Conservation (phyloP, 1,284 basidiomycete species). For the Mycena citricolor region DNA sequence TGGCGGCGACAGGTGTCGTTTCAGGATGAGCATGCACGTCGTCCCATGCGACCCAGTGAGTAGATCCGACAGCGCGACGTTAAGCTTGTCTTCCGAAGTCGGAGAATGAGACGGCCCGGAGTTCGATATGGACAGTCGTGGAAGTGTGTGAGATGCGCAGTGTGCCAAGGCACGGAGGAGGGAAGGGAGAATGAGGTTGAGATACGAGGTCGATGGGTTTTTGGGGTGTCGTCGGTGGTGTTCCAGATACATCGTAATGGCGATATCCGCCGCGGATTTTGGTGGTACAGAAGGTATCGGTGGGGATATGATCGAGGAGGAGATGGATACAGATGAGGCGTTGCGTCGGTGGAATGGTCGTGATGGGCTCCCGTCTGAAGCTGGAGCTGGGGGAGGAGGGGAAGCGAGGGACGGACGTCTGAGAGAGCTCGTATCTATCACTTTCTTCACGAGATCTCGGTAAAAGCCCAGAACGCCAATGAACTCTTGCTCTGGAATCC, state of each 20-base stretch:
- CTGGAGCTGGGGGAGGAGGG: conserved; percentile 24
- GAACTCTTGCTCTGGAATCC: conserved; percentile 58
- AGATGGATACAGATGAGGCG: conserved; percentile 30
- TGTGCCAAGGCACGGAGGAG: conserved; percentile 69
- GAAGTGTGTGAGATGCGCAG: conserved; percentile 61
- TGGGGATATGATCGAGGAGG: conserved; percentile 28
- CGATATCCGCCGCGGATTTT: conserved; percentile 57
- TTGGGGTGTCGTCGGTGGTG: conserved; percentile 61
- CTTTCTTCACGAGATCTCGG: conserved; percentile 52
- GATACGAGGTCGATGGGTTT: conserved; percentile 51
- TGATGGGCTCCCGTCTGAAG: conserved; percentile 27
- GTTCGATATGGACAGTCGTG: conserved; percentile 55
- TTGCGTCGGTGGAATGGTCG: conserved; percentile 22
- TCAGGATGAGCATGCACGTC: conserved; percentile 61
- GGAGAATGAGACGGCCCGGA: conserved; percentile 36
- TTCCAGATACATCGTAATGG: conserved; percentile 60
- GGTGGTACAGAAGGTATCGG: conserved; percentile 32
- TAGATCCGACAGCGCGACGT: conserved; percentile 53
- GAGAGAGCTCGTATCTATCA: conserved; percentile 41
- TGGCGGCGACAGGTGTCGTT: conserved; percentile 43
- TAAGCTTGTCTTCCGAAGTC: conserved; percentile 54
- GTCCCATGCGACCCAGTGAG: conserved; percentile 65
- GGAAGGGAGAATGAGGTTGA: conserved; percentile 59
- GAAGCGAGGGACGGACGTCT: conserved; percentile 26
- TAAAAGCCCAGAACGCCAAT: conserved; percentile 57